phyloP scores from a whole-genome alignment of 345 rosid genomes.

The Camelina sativa region DNA sequence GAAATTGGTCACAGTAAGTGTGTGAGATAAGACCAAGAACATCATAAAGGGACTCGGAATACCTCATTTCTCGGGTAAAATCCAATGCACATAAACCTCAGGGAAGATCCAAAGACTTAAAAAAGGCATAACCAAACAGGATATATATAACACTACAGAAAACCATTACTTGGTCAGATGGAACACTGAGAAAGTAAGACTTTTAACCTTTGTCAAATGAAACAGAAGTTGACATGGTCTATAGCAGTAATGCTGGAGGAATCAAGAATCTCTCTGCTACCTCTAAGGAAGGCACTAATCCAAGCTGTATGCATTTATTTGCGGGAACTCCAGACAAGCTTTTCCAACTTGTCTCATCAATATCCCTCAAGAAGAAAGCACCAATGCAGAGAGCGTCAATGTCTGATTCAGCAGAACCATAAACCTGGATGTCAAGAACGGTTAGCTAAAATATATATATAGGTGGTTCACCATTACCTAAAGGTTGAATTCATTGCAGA shows the following conservation, averaged over 20 bases:
- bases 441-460: no score
- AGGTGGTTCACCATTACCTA: no score
- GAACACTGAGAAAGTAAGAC: slow-evolving; percentile 13
- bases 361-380: slow-evolving; percentile 49
- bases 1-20: background rate
- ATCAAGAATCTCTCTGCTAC: slow-evolving; percentile 30
- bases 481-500: no score
- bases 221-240: background rate
- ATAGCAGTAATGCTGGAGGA: background rate
- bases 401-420: no score
- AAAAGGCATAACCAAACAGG: background rate
- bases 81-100: background rate
- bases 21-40: background rate
- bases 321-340: slow-evolving; percentile 63
- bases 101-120: background rate
- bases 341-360: slow-evolving; percentile 65
- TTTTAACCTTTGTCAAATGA: slow-evolving; percentile 50
- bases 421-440: no score
- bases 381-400: no score
- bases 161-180: slow-evolving; percentile 8
- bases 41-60: background rate
- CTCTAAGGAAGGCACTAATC: slow-evolving; percentile 60
- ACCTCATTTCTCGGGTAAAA: background rate
- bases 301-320: slow-evolving; percentile 49
- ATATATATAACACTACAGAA: background rate